A percentile compares a stretch with the other conserved stretches of the same genome.
These are phyloP conservation scores for Physaria fendleri DNA, from an alignment of 345 rosid species.

Conservation along the genomic window DNA sequence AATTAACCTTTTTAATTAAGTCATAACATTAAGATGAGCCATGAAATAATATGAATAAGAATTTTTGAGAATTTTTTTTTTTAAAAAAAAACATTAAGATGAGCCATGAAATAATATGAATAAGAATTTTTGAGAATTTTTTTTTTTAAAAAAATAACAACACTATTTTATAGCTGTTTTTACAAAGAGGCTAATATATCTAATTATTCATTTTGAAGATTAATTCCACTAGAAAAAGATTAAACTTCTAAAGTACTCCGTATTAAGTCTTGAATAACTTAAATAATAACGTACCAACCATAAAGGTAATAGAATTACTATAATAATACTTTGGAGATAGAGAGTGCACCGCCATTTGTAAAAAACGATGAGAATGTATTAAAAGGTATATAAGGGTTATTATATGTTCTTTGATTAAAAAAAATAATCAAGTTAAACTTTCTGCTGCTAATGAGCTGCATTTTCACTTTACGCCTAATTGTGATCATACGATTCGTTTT, in stretches of 20 bases:
- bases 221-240: too few relatives aligned
- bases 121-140: too few relatives aligned
- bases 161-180: neutral
- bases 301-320: conserved; percentile 10
- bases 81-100: too few relatives aligned
- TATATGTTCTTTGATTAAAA: neutral
- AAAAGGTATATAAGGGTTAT: neutral
- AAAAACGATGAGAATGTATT: conserved; percentile 8
- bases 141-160: neutral
- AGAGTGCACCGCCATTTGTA: conserved; percentile 22
- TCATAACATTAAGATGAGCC: neutral
- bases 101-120: too few relatives aligned
- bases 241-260: neutral
- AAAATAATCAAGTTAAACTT: conserved; percentile 9
- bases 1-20: neutral
- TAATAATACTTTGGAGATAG: conserved; percentile 16
- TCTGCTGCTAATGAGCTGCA: conserved; percentile 36
- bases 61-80: too few relatives aligned
- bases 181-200: too few relatives aligned
- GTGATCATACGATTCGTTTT: conserved; percentile 24
- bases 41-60: too few relatives aligned
- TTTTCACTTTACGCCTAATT: conserved; percentile 28
- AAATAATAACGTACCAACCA: conserved; percentile 11
- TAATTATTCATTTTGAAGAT: too few relatives aligned
- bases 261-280: neutral